Evolutionary conservation across 148 eudicot species (phyloP).

Genomic region (Rhododendron mucronatum): DNA sequence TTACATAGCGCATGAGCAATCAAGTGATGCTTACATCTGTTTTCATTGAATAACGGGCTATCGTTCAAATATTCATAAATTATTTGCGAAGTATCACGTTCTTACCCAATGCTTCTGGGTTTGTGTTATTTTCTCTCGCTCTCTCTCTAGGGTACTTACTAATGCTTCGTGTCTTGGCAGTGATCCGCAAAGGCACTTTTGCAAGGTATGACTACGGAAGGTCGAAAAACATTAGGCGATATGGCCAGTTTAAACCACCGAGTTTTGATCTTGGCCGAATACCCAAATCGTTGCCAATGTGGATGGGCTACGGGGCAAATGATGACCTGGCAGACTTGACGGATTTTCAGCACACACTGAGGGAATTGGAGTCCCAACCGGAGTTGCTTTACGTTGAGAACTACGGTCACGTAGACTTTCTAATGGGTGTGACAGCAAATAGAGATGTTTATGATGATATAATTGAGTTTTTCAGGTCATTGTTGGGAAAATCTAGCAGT

Average conservation of each 20-base stretch:
- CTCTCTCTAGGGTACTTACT: neutral
- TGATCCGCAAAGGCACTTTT: slow-evolving; percentile 92
- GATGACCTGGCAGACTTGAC: slow-evolving; percentile 77
- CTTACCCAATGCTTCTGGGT: neutral
- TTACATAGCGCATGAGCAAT: neutral
- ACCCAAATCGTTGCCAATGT: slow-evolving; percentile 70
- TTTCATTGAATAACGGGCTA: neutral
- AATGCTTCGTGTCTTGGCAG: slow-evolving; percentile 30
- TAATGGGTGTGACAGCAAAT: slow-evolving; percentile 55
- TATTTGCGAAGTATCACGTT: no score
- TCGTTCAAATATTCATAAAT: neutral
- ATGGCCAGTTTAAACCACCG: slow-evolving; percentile 68
- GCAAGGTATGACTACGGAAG: slow-evolving; percentile 86
- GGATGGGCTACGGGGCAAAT: slow-evolving; percentile 90
- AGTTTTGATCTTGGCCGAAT: slow-evolving; percentile 65
- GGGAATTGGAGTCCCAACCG: slow-evolving; percentile 58
- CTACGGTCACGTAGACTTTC: slow-evolving; percentile 90
- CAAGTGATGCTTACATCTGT: neutral
- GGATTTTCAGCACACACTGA: slow-evolving; percentile 71
- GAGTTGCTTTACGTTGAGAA: slow-evolving; percentile 72
- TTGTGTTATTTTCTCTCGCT: neutral
- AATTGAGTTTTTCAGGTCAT: slow-evolving; percentile 62
- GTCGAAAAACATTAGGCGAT: slow-evolving; percentile 53
- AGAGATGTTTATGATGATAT: slow-evolving; percentile 71
- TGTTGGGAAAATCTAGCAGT: slow-evolving; percentile 38